A percentile compares a stretch with the other conserved stretches of the same genome.
Evolutionary conservation across 768 basidiomycete species (phyloP).

Genomic region (Fistulinella prunicolor): DNA sequence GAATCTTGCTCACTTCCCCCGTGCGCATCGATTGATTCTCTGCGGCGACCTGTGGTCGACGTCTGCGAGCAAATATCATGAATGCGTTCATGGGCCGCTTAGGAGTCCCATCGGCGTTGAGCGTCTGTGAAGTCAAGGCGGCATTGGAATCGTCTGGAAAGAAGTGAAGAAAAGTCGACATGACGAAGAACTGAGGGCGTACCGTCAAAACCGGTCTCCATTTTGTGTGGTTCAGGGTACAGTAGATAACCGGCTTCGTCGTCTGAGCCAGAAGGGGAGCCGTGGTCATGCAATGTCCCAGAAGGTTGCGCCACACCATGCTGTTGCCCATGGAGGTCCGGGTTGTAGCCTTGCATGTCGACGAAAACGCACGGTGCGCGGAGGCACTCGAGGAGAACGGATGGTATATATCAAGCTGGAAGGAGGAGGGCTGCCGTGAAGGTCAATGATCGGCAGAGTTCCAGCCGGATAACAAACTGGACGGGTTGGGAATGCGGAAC

Average conservation of each 20-base stretch:
- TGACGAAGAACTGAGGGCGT: slow-evolving; percentile 12
- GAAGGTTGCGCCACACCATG: slow-evolving; percentile 27
- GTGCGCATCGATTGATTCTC: slow-evolving; percentile 89
- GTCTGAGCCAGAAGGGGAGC: slow-evolving; percentile 56
- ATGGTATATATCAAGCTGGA: slow-evolving; percentile 7
- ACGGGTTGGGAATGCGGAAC: slow-evolving; percentile 13
- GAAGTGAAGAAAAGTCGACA: slow-evolving; percentile 13
- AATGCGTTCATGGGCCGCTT: slow-evolving; percentile 93
- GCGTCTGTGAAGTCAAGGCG: slow-evolving; percentile 69
- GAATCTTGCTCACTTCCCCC: slow-evolving; percentile 84
- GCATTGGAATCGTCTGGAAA: slow-evolving; percentile 38
- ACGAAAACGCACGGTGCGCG: slow-evolving; percentile 6
- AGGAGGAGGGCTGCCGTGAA: slow-evolving; percentile 12
- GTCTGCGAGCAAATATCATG: slow-evolving; percentile 86
- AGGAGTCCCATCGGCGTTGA: slow-evolving; percentile 84
- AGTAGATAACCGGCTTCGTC: slow-evolving; percentile 40
- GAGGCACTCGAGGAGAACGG: slow-evolving; percentile 1
- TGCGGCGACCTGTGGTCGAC: slow-evolving; percentile 81
- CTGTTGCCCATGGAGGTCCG: slow-evolving; percentile 21
- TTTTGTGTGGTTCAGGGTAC: slow-evolving; percentile 37
- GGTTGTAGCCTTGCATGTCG: slow-evolving; percentile 31
- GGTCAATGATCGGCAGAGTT: slow-evolving; percentile 28
- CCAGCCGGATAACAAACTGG: slow-evolving; percentile 29
- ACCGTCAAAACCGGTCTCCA: slow-evolving; percentile 49
- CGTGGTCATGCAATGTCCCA: slow-evolving; percentile 39